Evolutionary conservation across 129 eudicot species (phyloP).

Genomic region (Flaveria ramosissima): DNA sequence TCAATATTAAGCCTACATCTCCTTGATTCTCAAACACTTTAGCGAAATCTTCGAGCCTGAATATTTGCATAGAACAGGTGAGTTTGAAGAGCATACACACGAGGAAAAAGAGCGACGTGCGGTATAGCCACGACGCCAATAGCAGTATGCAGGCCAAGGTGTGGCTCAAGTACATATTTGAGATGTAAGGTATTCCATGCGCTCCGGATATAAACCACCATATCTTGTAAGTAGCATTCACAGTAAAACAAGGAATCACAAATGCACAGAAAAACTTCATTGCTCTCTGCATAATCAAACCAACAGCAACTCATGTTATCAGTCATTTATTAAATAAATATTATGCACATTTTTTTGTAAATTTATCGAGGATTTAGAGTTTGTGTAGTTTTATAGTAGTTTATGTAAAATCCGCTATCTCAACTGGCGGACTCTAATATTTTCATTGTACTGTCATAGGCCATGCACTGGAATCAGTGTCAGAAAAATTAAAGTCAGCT

Average conservation of each 20-base stretch:
- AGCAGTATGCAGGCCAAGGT: conserved; percentile 46
- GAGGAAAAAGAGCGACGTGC: conserved; percentile 63
- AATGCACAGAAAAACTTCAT: conserved; percentile 64
- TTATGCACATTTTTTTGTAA: no score
- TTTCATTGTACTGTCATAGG: no score
- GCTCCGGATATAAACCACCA: conserved; percentile 82
- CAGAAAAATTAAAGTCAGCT: no score
- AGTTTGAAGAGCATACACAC: conserved; percentile 72
- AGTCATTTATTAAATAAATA: background rate
- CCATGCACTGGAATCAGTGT: no score
- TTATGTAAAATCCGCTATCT: no score
- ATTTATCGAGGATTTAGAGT: no score
- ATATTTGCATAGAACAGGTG: conserved; percentile 69
- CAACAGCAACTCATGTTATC: background rate
- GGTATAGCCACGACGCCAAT: conserved; percentile 69
- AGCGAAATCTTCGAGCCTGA: conserved; percentile 71
- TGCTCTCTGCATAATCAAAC: conserved; percentile 56
- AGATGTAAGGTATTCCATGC: conserved; percentile 54
- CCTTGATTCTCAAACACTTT: conserved; percentile 62
- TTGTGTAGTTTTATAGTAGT: no score
- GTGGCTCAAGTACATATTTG: conserved; percentile 54
- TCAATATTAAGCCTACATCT: conserved; percentile 59
- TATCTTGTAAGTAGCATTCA: conserved; percentile 60
- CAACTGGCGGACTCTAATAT: no score
- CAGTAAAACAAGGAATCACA: conserved; percentile 68